Evolutionary conservation across 805 yeast genomes (phyloP).

Genomic region (Saturnispora dispora): DNA sequence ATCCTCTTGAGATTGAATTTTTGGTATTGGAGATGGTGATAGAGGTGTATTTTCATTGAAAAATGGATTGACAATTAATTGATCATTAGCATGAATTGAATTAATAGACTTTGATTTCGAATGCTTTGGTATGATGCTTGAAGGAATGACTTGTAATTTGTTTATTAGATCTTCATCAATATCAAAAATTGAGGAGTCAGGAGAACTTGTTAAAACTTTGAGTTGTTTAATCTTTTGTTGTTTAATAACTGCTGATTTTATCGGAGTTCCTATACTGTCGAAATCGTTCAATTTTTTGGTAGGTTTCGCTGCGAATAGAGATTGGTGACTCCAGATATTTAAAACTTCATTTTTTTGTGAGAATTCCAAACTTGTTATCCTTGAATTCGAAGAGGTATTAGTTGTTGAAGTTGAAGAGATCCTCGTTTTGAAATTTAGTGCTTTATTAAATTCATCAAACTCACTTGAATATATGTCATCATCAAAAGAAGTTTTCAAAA

Average conservation of each 20-base stretch:
- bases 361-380: conserved; percentile 16
- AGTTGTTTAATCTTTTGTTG: conserved; percentile 19
- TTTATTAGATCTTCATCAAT: neutral
- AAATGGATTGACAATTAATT: conserved; percentile 4
- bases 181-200: conserved; percentile 9
- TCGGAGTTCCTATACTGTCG: conserved; percentile 24
- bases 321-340: conserved; percentile 30
- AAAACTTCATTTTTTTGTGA: conserved; percentile 23
- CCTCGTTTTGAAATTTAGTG: conserved; percentile 14
- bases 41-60: neutral
- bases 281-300: conserved; percentile 15
- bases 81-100: neutral
- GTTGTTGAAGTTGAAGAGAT: conserved; percentile 8
- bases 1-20: neutral
- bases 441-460: conserved; percentile 27
- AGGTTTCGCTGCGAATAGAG: conserved; percentile 14
- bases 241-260: conserved; percentile 14
- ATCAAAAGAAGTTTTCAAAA: conserved; percentile 32
- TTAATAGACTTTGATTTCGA: neutral
- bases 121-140: conserved; percentile 4
- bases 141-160: conserved; percentile 13
- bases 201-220: conserved; percentile 12
- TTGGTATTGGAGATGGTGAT: neutral
- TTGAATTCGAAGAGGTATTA: neutral
- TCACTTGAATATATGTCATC: conserved; percentile 28